Percentiles rank a stretch among this genome's conserved stretches.
phyloP scores from a whole-genome alignment of 2,329 filamentous ascomycete genomes.

The Tolypocladium amazonense region DNA sequence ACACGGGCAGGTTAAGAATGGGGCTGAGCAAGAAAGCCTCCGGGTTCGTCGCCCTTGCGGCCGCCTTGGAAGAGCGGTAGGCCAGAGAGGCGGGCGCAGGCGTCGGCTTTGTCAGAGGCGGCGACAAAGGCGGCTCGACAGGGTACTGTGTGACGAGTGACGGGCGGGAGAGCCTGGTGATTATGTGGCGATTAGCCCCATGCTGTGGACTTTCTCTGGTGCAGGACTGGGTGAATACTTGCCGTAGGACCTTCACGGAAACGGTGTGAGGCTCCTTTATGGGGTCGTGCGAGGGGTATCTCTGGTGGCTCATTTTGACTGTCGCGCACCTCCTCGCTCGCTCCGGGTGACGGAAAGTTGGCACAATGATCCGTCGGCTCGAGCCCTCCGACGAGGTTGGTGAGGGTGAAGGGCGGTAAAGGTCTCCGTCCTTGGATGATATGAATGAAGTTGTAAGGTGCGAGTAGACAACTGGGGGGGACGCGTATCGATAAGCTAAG shows the following conservation, averaged over 20 bases:
- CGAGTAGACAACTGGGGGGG: too few species aligned
- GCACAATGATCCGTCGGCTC: not conserved
- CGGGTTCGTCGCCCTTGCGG: conserved; percentile 29
- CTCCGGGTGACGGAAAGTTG: not conserved
- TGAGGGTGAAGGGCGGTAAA: not conserved
- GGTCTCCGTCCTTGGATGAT: not conserved
- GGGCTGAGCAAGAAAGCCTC: conserved; percentile 49
- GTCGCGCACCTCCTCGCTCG: not conserved
- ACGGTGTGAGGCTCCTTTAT: conserved; percentile 69
- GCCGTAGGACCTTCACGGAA: conserved; percentile 67
- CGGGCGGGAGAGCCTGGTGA: conserved; percentile 65
- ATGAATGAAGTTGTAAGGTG: not conserved
- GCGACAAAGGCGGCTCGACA: conserved; percentile 35
- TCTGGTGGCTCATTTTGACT: conserved; percentile 44
- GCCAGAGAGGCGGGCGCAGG: conserved; percentile 59
- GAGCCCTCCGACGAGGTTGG: not conserved
- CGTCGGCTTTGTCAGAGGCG: conserved; percentile 27
- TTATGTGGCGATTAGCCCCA: not conserved
- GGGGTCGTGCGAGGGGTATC: conserved; percentile 44
- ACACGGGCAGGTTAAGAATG: conserved; percentile 72
- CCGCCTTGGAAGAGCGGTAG: conserved; percentile 35
- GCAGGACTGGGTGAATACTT: conserved; percentile 9
- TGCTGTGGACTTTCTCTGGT: not conserved
- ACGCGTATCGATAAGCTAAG: not conserved
- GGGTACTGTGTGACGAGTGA: conserved; percentile 64